These are phyloP conservation scores for Pythium apleroticum DNA, from an alignment of 352 stramenopile genomes.

Conservation along the genomic window DNA sequence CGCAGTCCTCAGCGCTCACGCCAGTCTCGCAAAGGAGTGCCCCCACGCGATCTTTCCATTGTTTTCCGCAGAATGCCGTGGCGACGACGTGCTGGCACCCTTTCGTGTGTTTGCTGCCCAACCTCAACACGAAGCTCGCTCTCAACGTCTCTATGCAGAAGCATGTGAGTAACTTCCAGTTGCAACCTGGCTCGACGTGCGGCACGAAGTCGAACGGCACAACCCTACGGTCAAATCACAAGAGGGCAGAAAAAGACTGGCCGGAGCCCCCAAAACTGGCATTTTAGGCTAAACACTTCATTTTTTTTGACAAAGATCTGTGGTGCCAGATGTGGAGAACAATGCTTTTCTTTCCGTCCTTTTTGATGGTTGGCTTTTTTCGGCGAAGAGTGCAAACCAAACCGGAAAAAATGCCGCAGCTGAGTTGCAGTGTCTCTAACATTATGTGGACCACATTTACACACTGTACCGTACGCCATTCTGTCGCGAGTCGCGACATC, in stretches of 20 bases:
- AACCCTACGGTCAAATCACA: neutral
- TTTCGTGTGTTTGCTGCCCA: neutral
- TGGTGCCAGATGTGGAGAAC: neutral
- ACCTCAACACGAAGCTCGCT: neutral
- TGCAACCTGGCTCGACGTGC: neutral
- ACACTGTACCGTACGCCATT: constrained; percentile 5
- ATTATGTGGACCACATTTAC: constrained; percentile 13
- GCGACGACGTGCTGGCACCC: neutral
- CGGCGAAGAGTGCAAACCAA: neutral
- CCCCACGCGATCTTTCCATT: neutral
- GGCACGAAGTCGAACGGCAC: neutral
- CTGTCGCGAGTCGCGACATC: constrained; percentile 4
- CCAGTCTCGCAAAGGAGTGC: neutral
- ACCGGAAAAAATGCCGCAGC: constrained; percentile 11
- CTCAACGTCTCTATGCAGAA: neutral
- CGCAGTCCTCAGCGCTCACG: neutral
- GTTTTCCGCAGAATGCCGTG: neutral
- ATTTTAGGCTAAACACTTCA: neutral
- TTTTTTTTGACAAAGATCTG: neutral
- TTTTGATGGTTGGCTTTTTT: constrained; percentile 5
- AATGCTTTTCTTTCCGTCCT: neutral
- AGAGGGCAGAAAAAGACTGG: neutral
- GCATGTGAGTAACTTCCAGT: neutral
- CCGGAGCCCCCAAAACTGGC: neutral
- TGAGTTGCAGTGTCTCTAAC: constrained; percentile 17